Percentiles rank a stretch among this genome's conserved stretches.
Evolutionary conservation across 2,329 filamentous ascomycete genomes (phyloP).

Genomic region (Septoria petroselini): DNA sequence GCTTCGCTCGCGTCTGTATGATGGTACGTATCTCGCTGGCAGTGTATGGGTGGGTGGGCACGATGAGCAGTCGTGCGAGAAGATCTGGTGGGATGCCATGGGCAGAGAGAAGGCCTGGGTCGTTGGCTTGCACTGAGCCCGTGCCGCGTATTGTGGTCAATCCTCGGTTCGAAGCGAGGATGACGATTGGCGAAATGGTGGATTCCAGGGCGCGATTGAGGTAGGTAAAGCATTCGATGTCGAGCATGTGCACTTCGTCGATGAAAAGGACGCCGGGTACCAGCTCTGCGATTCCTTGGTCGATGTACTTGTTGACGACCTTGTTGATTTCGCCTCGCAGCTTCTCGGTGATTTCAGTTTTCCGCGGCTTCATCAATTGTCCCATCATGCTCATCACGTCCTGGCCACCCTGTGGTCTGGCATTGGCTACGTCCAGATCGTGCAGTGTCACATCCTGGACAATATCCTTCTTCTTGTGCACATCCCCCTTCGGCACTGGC

Average conservation of each 20-base stretch:
- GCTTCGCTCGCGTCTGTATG: slow-evolving; percentile 69
- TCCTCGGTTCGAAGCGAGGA: slow-evolving; percentile 94
- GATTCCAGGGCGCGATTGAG: slow-evolving; percentile 97
- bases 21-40: slow-evolving; percentile 90
- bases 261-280: slow-evolving; percentile 99
- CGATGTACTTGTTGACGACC: slow-evolving; percentile 97
- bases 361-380: slow-evolving; percentile 98
- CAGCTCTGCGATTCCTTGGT: slow-evolving; percentile 94
- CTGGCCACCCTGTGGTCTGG: slow-evolving; percentile 91
- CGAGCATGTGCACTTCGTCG: slow-evolving; percentile 99
- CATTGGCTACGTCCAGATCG: slow-evolving; percentile 93
- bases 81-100: slow-evolving; percentile 95
- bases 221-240: slow-evolving; percentile 98
- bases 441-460: slow-evolving; percentile 98
- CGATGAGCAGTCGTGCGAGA: slow-evolving; percentile 87
- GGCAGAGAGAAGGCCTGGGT: slow-evolving; percentile 66
- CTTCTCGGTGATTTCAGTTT: slow-evolving; percentile 99
- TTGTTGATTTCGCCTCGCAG: slow-evolving; percentile 96
- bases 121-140: slow-evolving; percentile 52
- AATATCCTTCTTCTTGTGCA: slow-evolving; percentile 99
- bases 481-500: slow-evolving; percentile 95
- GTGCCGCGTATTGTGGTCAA: slow-evolving; percentile 87
- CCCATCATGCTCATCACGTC: slow-evolving; percentile 99
- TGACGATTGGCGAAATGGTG: slow-evolving; percentile 90
- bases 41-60: slow-evolving; percentile 87